These are phyloP conservation scores for Cymbidium sinense DNA, from an alignment of 106 monocot genomes.

Conservation along the genomic window DNA sequence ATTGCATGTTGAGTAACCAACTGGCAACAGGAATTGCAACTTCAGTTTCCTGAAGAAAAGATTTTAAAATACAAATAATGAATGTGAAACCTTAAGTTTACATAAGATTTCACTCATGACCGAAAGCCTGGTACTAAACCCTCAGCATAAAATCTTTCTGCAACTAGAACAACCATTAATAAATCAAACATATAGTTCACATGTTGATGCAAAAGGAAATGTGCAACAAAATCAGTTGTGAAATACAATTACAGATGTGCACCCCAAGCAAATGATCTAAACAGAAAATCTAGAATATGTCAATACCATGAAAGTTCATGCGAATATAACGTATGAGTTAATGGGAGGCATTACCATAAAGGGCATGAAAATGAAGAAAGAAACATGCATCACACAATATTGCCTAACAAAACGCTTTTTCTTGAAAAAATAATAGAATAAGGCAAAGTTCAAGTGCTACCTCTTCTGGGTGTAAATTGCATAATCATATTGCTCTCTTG, in stretches of 20 bases:
- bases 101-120: neutral
- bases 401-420: neutral
- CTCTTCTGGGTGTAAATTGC: slow-evolving; percentile 99
- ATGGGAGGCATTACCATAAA: neutral
- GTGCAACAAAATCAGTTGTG: neutral
- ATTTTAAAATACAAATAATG: neutral
- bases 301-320: neutral
- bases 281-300: neutral
- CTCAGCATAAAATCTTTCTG: neutral
- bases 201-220: neutral
- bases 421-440: neutral
- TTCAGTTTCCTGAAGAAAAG: neutral
- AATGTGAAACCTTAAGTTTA: neutral
- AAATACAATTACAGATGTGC: neutral
- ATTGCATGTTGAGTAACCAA: neutral
- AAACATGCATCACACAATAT: neutral
- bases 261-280: neutral
- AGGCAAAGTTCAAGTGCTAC: slow-evolving; percentile 27
- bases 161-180: neutral
- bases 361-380: neutral
- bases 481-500: slow-evolving; percentile 97
- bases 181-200: neutral
- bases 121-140: neutral
- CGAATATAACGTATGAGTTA: neutral
- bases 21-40: no score